phyloP scores from a whole-genome alignment of 108 stramenopile species.

The Cyclotella baltica region DNA sequence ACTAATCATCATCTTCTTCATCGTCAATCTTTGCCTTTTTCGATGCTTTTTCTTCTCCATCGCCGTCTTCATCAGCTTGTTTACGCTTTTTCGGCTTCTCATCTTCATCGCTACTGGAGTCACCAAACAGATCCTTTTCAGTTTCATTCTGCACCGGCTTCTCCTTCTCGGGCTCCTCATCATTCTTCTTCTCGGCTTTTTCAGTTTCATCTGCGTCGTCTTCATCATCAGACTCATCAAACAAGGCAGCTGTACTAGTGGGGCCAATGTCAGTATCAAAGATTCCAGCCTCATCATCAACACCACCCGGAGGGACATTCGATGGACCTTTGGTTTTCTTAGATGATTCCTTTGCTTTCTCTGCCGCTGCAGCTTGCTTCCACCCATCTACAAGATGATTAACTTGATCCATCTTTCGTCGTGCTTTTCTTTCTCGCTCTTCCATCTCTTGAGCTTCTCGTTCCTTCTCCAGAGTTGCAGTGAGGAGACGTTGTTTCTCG shows the following conservation, averaged over 20 bases:
- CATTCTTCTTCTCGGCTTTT: slow-evolving; percentile 12
- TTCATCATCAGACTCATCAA: slow-evolving; percentile 72
- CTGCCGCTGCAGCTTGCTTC: slow-evolving; percentile 61
- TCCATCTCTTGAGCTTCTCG: slow-evolving; percentile 69
- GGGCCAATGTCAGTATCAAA: slow-evolving; percentile 56
- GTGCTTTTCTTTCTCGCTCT: slow-evolving; percentile 75
- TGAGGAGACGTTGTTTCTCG: slow-evolving; percentile 66
- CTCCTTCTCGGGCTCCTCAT: slow-evolving; percentile 14
- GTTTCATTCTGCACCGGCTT: slow-evolving; percentile 42
- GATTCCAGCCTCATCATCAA: slow-evolving; percentile 58
- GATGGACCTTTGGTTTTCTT: slow-evolving; percentile 55
- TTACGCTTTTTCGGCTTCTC: slow-evolving; percentile 37
- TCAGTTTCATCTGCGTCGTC: slow-evolving; percentile 51
- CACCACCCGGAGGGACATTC: slow-evolving; percentile 45
- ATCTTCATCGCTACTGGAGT: slow-evolving; percentile 39
- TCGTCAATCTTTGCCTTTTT: slow-evolving; percentile 29
- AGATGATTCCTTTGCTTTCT: slow-evolving; percentile 54
- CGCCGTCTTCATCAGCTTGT: not conserved
- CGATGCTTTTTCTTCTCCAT: slow-evolving; percentile 22
- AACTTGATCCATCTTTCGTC: slow-evolving; percentile 71
- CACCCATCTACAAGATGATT: slow-evolving; percentile 69
- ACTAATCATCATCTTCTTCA: not conserved
- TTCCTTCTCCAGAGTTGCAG: slow-evolving; percentile 56
- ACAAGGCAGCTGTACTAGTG: slow-evolving; percentile 56
- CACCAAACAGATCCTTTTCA: slow-evolving; percentile 81